A percentile compares a stretch with the other conserved stretches of the same genome.
These are phyloP conservation scores for Trichoderma sp. DNA, from an alignment of 2,329 filamentous ascomycete species.

Conservation along the genomic window DNA sequence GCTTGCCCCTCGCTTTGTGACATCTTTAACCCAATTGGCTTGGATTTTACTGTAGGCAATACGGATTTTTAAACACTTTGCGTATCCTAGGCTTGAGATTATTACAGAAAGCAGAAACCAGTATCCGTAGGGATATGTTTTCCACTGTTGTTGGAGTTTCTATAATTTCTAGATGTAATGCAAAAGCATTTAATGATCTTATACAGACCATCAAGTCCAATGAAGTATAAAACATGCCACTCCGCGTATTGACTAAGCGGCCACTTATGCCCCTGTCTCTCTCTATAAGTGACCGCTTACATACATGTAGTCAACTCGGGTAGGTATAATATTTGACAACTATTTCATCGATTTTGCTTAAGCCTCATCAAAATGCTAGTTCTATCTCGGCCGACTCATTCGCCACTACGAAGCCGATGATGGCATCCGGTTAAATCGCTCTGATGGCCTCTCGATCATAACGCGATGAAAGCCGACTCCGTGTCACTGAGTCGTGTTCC, in stretches of 20 bases:
- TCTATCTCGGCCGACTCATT: background rate
- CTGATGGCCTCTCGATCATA: background rate
- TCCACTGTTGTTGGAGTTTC: background rate
- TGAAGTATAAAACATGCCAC: background rate
- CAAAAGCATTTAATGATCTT: background rate
- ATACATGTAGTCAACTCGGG: background rate
- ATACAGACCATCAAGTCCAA: background rate
- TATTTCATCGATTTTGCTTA: background rate
- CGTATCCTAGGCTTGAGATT: background rate
- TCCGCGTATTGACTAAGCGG: background rate
- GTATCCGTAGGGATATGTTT: background rate
- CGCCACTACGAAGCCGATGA: background rate
- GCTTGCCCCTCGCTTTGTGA: background rate
- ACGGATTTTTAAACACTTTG: background rate
- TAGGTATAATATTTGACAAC: too few relatives aligned
- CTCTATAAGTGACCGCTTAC: background rate
- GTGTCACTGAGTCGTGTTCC: background rate
- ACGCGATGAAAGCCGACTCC: background rate
- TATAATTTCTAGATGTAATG: background rate
- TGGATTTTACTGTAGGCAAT: background rate
- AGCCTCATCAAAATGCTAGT: background rate
- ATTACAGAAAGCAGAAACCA: background rate
- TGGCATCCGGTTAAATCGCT: background rate
- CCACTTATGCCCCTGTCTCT: background rate
- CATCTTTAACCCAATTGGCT: background rate